phyloP scores from a whole-genome alignment of 2,329 filamentous ascomycete species.

The Leptographium flavum region DNA sequence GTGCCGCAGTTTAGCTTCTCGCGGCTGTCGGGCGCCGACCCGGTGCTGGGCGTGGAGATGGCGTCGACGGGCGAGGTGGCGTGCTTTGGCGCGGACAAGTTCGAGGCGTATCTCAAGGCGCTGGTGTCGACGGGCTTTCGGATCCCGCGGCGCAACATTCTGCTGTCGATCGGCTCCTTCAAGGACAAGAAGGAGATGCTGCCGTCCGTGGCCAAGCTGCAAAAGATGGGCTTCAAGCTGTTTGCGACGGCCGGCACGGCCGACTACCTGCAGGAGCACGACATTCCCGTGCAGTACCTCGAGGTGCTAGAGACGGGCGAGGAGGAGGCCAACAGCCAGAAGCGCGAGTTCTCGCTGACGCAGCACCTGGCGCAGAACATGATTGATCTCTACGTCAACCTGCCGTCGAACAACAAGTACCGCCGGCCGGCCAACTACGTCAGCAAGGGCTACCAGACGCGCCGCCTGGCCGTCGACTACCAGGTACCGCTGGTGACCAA shows the following conservation, averaged over 20 bases:
- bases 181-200: conserved; percentile 98
- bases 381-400: conserved; percentile 97
- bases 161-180: conserved; percentile 90
- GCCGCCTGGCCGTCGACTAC: conserved; percentile 95
- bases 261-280: conserved; percentile 89
- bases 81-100: conserved; percentile 89
- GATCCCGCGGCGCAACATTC: conserved; percentile 86
- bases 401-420: conserved; percentile 98
- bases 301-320: conserved; percentile 72
- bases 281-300: conserved; percentile 82
- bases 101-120: conserved; percentile 95
- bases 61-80: conserved; percentile 97
- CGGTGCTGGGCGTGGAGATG: conserved; percentile 96
- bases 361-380: conserved; percentile 95
- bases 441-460: conserved; percentile 91
- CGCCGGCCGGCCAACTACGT: conserved; percentile 95
- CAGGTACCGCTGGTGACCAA: conserved; percentile 96
- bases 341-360: conserved; percentile 91
- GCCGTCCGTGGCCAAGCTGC: conserved; percentile 76
- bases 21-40: conserved; percentile 86
- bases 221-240: conserved; percentile 84
- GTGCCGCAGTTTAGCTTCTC: conserved; percentile 99
- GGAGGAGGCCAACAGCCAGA: conserved; percentile 42
- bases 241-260: conserved; percentile 94
- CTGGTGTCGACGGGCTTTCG: conserved; percentile 93